Evolutionary conservation across 2,329 filamentous ascomycete species (phyloP).

Genomic region (Hyphodiscus sp.): DNA sequence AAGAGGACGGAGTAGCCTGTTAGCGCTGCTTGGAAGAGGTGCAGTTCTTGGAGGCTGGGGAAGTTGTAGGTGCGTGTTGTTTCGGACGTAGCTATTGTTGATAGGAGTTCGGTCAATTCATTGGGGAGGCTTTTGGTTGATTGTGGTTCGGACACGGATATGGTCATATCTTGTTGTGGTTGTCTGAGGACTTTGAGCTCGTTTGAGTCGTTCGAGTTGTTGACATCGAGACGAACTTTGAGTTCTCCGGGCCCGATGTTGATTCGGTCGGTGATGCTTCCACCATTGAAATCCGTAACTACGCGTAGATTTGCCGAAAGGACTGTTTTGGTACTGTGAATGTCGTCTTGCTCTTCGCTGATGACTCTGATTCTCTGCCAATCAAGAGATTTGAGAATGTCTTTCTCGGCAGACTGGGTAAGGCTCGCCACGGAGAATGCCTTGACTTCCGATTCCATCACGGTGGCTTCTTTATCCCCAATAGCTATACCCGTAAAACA

Average conservation of each 20-base stretch:
- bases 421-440: conserved; percentile 56
- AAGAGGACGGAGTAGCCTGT: conserved; percentile 75
- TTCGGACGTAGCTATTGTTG: conserved; percentile 47
- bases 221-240: conserved; percentile 57
- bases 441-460: conserved; percentile 60
- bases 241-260: conserved; percentile 75
- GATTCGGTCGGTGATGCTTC: conserved; percentile 75
- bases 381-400: conserved; percentile 32
- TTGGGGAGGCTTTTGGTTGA: conserved; percentile 54
- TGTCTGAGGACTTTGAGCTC: conserved; percentile 63
- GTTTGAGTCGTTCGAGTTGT: conserved; percentile 50
- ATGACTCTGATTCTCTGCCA: conserved; percentile 68
- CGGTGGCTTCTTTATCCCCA: conserved; percentile 61
- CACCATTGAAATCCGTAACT: conserved; percentile 67
- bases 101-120: conserved; percentile 48
- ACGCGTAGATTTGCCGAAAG: conserved; percentile 71
- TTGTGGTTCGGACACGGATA: conserved; percentile 65
- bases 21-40: conserved; percentile 70
- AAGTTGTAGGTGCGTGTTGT: conserved; percentile 68
- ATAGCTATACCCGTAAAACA: conserved; percentile 68
- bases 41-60: conserved; percentile 59
- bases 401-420: conserved; percentile 34
- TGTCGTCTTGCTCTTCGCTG: conserved; percentile 56
- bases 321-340: conserved; percentile 59
- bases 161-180: conserved; percentile 69